Base-by-base conservation (phyloP, 352 stramenopile species). In the Phytophthora kernoviae region DNA sequence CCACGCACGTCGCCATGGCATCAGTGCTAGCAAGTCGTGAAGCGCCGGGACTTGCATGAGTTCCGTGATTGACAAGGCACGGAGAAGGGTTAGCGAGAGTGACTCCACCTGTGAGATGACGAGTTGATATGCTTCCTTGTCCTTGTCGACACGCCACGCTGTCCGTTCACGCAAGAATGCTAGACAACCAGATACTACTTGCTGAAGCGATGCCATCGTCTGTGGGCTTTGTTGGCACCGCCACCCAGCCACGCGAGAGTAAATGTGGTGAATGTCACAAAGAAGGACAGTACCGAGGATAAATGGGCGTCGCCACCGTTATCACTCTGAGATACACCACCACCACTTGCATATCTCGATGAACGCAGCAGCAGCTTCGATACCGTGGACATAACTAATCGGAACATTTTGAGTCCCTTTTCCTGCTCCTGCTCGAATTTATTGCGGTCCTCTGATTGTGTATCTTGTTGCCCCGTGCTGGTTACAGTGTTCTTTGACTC, bases 1-100 rank as follows among this genome's bases (percentile, higher is more conserved):
- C 26, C 80, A 82, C 5, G 66, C 77, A 1, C 70, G 75, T 49
- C 73, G 76, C 78, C 71, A 91, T 32, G 78, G 74, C 48, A 91
- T 48, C 2, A 79, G 32, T 40, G 62, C 62, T 4, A 82, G 54
- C 22, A 90, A 47, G 8, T 82, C 72, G 14, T 46, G 44, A 18
- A 88, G 33, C 15, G 47, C 58, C 8, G 73, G 65, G 1, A 90
- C 34, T 18, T 54, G 32, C 47, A 79, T 79, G 1, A 90, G 53
- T 27, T 86, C 64, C 4, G 37, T 5, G 17, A 90, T 52, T 0
- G 62, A 69, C 4, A 90, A 53, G 7, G 54, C 52, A 24, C 63
- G 69, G 21, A 87, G 40, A 27, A 77, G 69, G 26, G 47, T 51
- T 11, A 84, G 49, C n/a, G 55, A 50, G 12, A 77, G 58, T 22